phyloP scores from a whole-genome alignment of 2,329 filamentous ascomycete genomes.

The Sarocladium oryzae region DNA sequence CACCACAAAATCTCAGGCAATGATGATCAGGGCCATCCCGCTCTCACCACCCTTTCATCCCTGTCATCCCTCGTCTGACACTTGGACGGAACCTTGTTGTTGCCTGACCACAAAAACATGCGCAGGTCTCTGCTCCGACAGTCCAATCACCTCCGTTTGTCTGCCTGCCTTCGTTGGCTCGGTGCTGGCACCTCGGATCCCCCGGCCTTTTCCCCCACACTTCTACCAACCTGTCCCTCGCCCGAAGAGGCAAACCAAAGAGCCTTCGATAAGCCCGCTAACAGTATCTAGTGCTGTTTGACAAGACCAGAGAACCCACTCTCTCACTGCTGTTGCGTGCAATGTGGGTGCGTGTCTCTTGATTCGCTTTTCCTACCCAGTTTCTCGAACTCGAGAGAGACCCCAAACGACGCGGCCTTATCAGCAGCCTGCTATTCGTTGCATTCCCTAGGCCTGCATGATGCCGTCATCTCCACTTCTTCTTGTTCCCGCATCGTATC shows the following conservation, averaged over 20 bases:
- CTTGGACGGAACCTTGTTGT: neutral
- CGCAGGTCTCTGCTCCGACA: neutral
- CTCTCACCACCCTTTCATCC: neutral
- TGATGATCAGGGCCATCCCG: constrained; percentile 9
- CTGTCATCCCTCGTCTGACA: neutral
- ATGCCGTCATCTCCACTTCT: constrained; percentile 6
- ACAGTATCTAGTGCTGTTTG: too few species aligned
- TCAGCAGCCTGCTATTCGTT: constrained; percentile 1
- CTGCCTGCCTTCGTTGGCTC: neutral
- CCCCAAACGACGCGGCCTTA: neutral
- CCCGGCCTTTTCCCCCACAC: constrained; percentile 1
- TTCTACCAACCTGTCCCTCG: neutral
- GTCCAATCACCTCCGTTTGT: neutral
- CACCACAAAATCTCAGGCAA: constrained; percentile 1
- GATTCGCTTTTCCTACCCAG: too few species aligned
- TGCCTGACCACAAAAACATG: neutral
- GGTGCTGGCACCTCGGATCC: too few species aligned
- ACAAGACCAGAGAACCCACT: too few species aligned
- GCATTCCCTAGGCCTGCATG: neutral
- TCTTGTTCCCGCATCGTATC: too few species aligned
- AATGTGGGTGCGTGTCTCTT: too few species aligned
- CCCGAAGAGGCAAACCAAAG: constrained; percentile 2
- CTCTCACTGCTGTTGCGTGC: too few species aligned
- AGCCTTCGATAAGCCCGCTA: neutral
- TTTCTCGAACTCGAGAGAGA: too few species aligned